Evolutionary conservation across 148 eudicot species (phyloP).

Genomic region (Vaccinium macrocarpon): DNA sequence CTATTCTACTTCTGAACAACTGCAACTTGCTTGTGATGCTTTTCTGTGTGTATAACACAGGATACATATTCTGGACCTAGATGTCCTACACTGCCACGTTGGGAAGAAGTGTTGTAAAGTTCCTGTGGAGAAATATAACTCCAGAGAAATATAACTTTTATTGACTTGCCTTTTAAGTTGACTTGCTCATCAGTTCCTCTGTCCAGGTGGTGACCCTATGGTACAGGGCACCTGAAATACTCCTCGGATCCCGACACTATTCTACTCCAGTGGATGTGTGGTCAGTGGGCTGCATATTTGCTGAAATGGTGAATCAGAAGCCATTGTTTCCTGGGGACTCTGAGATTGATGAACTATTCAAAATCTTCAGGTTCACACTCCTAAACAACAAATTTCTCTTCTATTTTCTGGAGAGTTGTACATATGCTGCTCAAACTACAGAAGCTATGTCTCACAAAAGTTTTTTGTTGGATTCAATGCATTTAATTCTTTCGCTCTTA

Average conservation of each 20-base stretch:
- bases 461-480: background rate
- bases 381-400: background rate
- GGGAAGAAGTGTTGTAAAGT: background rate
- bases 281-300: slow-evolving; percentile 99
- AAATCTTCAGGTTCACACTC: slow-evolving; percentile 65
- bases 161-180: background rate
- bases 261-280: slow-evolving; percentile 97
- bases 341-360: slow-evolving; percentile 83
- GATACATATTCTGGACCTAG: background rate
- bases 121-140: background rate
- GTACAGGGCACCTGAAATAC: slow-evolving; percentile 98
- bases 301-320: slow-evolving; percentile 89
- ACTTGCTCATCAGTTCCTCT: slow-evolving; percentile 19
- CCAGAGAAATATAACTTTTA: background rate
- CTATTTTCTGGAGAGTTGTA: background rate
- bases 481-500: background rate
- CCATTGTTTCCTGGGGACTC: slow-evolving; percentile 96
- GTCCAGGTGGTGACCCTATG: slow-evolving; percentile 92
- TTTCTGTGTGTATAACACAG: background rate
- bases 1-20: background rate
- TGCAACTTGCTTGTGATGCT: background rate
- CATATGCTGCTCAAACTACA: background rate
- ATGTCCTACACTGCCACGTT: background rate
- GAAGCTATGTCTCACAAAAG: background rate
- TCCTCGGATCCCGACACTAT: slow-evolving; percentile 88